phyloP scores from a whole-genome alignment of 371 early-diverging fungal genomes.

The Mucor mucedo region DNA sequence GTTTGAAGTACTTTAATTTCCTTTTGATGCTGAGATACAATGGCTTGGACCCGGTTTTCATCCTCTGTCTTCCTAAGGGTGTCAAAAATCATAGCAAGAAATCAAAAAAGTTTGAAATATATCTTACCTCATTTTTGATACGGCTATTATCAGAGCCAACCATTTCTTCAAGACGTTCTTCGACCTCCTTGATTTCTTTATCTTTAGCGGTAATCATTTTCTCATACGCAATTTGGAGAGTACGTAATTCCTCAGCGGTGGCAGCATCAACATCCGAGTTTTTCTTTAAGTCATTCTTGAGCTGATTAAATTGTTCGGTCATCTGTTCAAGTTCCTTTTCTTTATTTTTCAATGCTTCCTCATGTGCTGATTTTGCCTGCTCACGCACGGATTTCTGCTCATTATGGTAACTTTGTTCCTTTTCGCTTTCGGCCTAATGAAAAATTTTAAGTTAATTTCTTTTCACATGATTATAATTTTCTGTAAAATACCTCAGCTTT shows the following conservation, averaged over 20 bases:
- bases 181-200: constrained; percentile 45
- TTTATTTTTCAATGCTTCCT: constrained; percentile 18
- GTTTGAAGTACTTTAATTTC: constrained; percentile 49
- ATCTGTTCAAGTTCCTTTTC: constrained; percentile 14
- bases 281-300: constrained; percentile 5
- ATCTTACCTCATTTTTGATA: constrained; percentile 4
- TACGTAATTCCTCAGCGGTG: constrained; percentile 25
- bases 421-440: constrained; percentile 7
- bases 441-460: not conserved
- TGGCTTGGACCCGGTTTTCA: constrained; percentile 35
- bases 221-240: constrained; percentile 39
- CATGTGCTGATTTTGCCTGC: constrained; percentile 4
- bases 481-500: constrained; percentile 1
- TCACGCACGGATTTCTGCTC: constrained; percentile 19
- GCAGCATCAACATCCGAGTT: not conserved
- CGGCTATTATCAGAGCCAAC: constrained; percentile 3
- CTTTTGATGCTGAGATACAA: constrained; percentile 50
- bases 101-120: not conserved
- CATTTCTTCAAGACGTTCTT: constrained; percentile 38
- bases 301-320: constrained; percentile 11
- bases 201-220: constrained; percentile 47
- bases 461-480: not conserved
- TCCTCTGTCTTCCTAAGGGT: not conserved
- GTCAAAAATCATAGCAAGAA: not conserved
- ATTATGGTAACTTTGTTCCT: constrained; percentile 7